These are phyloP conservation scores for Pleurotus cornucopiae DNA, from an alignment of 768 basidiomycete genomes.

Conservation along the genomic window DNA sequence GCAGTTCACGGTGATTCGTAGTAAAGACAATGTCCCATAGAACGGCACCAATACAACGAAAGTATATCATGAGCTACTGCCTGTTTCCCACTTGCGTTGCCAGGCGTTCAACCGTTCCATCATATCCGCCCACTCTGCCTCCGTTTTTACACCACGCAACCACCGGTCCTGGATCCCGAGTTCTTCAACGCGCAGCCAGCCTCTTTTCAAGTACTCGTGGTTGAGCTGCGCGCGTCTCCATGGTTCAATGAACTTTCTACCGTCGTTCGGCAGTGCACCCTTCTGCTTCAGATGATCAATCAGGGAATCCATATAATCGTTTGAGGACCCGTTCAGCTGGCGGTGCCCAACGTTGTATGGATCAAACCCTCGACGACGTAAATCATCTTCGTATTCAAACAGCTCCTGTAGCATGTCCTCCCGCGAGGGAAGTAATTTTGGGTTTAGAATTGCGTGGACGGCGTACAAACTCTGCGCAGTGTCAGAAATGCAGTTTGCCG, in stretches of 20 bases:
- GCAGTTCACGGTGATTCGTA: too few species aligned
- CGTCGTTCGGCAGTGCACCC: constrained; percentile 37
- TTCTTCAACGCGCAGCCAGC: constrained; percentile 43
- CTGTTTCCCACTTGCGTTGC: constrained; percentile 48
- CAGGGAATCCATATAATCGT: constrained; percentile 38
- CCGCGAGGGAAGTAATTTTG: constrained; percentile 34
- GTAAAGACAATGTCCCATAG: too few species aligned
- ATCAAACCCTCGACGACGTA: constrained; percentile 40
- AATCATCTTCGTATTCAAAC: constrained; percentile 31
- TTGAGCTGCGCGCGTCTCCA: constrained; percentile 38
- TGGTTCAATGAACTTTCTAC: constrained; percentile 41
- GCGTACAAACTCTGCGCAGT: constrained; percentile 46
- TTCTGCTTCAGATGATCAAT: constrained; percentile 27
- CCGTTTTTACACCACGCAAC: constrained; percentile 45
- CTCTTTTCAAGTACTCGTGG: constrained; percentile 30
- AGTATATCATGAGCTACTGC: constrained; percentile 1
- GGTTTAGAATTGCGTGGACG: constrained; percentile 39
- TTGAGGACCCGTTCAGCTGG: constrained; percentile 27
- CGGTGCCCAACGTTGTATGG: constrained; percentile 47
- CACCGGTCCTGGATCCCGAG: constrained; percentile 35
- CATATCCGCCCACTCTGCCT: constrained; percentile 46
- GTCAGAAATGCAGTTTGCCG: constrained; percentile 45
- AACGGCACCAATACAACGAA: neutral
- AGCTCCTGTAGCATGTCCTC: constrained; percentile 36
- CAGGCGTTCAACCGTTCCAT: constrained; percentile 44